These are phyloP conservation scores for Trichoderma hamatum DNA, from an alignment of 2,329 filamentous ascomycete genomes.

Conservation along the genomic window DNA sequence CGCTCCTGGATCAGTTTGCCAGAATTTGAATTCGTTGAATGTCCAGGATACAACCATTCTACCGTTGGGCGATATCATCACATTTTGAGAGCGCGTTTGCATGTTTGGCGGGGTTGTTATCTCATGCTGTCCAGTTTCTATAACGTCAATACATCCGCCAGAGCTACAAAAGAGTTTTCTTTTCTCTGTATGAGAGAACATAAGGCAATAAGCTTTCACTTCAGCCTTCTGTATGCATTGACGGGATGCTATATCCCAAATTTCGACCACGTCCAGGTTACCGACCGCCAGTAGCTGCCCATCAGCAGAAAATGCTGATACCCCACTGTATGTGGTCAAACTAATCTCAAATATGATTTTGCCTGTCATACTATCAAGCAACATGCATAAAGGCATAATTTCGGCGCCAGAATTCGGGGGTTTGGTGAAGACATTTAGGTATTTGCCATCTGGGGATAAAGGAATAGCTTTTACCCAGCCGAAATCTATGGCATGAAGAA, in stretches of 20 bases:
- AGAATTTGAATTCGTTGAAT: not conserved
- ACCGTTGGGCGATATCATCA: not conserved
- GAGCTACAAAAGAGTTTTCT: not conserved
- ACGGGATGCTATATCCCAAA: not conserved
- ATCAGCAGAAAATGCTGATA: not conserved
- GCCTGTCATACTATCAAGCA: not conserved
- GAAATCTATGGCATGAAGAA: too few relatives aligned
- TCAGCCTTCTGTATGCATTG: not conserved
- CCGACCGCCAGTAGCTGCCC: not conserved
- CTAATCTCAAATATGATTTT: too few relatives aligned
- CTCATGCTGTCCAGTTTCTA: not conserved
- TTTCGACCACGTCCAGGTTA: not conserved
- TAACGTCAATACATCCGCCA: not conserved
- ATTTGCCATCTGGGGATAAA: too few relatives aligned
- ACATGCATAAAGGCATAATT: not conserved
- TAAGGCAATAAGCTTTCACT: not conserved
- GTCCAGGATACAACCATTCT: not conserved
- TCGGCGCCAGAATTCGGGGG: too few relatives aligned
- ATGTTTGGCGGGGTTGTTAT: too few relatives aligned
- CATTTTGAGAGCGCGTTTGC: rapidly evolving
- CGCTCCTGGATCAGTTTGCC: not conserved
- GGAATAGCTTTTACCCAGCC: too few relatives aligned
- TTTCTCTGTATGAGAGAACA: too few relatives aligned
- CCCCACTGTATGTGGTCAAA: too few relatives aligned
- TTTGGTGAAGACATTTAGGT: too few relatives aligned